Evolutionary conservation across 2,329 filamentous ascomycete genomes (phyloP).

Genomic region (Aspergillus sp.): DNA sequence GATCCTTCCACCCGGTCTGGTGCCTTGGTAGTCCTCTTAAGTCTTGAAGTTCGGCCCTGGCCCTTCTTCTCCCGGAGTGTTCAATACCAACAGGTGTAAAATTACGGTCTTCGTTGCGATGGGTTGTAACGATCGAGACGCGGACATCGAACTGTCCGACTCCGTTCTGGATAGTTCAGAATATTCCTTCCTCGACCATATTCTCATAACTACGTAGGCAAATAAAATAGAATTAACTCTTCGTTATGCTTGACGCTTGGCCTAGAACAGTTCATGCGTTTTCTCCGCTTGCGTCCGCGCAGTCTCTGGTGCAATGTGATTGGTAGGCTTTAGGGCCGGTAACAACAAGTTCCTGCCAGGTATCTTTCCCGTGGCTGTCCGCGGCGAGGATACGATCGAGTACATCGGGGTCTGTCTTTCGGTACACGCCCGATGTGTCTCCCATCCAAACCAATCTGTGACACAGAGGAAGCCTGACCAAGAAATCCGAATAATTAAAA

Average conservation of each 20-base stretch:
- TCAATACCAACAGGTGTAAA: background rate
- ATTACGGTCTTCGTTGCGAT: background rate
- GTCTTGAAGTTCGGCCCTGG: background rate
- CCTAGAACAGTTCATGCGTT: slow-evolving; percentile 4
- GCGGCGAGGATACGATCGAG: slow-evolving; percentile 23
- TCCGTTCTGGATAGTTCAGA: background rate
- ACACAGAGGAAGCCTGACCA: background rate
- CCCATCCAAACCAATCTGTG: slow-evolving; percentile 15
- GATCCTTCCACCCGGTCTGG: background rate
- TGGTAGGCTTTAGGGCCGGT: slow-evolving; percentile 14
- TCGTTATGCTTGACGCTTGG: slow-evolving; percentile 4
- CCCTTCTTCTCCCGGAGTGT: background rate
- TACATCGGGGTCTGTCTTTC: slow-evolving; percentile 21
- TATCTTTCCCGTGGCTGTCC: slow-evolving; percentile 24
- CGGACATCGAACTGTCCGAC: background rate
- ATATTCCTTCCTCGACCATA: background rate
- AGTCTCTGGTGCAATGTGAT: background rate
- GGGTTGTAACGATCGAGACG: background rate
- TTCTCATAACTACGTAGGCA: background rate
- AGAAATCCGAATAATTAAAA: slow-evolving; percentile 4
- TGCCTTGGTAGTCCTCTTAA: background rate
- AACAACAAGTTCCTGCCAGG: slow-evolving; percentile 22
- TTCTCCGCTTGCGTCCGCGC: slow-evolving; percentile 13
- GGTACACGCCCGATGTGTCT: slow-evolving; percentile 24
- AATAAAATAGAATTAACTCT: background rate